Conservation (phyloP, 805 yeast species). For the Ogataea angusta region DNA sequence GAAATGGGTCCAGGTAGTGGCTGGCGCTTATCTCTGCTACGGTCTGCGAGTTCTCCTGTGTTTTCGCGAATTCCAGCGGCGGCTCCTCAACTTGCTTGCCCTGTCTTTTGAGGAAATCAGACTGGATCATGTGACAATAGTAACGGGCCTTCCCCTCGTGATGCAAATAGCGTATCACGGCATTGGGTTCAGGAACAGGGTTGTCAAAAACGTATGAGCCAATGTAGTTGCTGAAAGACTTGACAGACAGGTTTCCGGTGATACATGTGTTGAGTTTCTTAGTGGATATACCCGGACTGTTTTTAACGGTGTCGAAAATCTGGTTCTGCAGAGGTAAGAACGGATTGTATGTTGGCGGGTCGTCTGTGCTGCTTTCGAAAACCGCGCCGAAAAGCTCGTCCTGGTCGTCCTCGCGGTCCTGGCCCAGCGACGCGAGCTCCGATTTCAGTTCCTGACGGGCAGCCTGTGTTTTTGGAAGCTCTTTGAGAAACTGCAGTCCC, state of each 20-base stretch:
- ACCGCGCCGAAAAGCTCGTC: conserved; percentile 35
- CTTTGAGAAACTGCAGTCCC: conserved; percentile 25
- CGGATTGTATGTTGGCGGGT: conserved; percentile 41
- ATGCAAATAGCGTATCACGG: conserved; percentile 61
- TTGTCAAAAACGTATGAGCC: conserved; percentile 17
- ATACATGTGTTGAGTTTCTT: conserved; percentile 49
- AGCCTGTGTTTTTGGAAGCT: conserved; percentile 18
- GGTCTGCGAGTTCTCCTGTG: conserved; percentile 2
- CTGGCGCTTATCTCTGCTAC: conserved; percentile 18
- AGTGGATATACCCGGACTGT: conserved; percentile 54
- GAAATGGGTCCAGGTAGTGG: conserved; percentile 7
- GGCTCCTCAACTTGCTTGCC: conserved; percentile 16
- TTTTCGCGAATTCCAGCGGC: conserved; percentile 1
- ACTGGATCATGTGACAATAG: conserved; percentile 57
- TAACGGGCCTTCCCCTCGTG: conserved; percentile 72
- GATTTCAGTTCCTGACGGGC: conserved; percentile 7
- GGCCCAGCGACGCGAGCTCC: conserved; percentile 11
- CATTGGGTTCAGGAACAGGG: conserved; percentile 17
- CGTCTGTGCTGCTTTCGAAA: conserved; percentile 22
- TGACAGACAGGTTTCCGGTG: conserved; percentile 54
- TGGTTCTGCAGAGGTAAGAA: conserved; percentile 67
- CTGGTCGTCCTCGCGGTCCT: conserved; percentile 19
- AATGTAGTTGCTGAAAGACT: conserved; percentile 15
- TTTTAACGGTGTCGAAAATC: conserved; percentile 45
- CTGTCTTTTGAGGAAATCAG: conserved; percentile 35